These are phyloP conservation scores for Tulasnella sp. DNA, from an alignment of 768 basidiomycete genomes.

Conservation along the genomic window DNA sequence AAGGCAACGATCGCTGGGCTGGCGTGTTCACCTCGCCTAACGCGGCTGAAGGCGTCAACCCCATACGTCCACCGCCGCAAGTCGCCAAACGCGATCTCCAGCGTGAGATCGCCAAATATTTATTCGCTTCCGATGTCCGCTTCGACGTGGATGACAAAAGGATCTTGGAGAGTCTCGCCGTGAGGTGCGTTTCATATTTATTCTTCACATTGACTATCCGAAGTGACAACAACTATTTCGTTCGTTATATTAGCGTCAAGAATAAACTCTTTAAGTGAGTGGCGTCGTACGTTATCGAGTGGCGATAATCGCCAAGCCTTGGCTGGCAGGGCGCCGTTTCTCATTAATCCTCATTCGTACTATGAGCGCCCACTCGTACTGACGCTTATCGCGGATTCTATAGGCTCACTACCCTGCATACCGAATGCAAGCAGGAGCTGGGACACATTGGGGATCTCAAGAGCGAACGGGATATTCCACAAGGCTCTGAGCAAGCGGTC, in stretches of 20 bases:
- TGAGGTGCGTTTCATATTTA: neutral
- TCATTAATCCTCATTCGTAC: neutral
- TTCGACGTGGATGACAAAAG: constrained; percentile 18
- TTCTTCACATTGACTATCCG: neutral
- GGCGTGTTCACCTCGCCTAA: constrained; percentile 18
- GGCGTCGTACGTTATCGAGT: neutral
- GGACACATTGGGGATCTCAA: constrained; percentile 13
- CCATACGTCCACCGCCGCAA: constrained; percentile 12
- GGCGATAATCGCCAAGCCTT: too few relatives aligned
- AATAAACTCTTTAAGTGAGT: constrained; percentile 21
- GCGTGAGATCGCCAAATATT: constrained; percentile 19
- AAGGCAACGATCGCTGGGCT: constrained; percentile 19
- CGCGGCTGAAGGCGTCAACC: constrained; percentile 10
- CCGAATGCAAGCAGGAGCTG: constrained; percentile 20
- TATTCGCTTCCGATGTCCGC: constrained; percentile 18
- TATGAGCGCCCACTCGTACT: neutral
- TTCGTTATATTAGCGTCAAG: constrained; percentile 16
- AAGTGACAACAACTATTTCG: neutral
- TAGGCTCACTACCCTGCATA: constrained; percentile 17
- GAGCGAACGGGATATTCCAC: constrained; percentile 17
- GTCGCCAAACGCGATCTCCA: constrained; percentile 21
- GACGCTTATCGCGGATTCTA: neutral
- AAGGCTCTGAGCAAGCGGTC: constrained; percentile 14
- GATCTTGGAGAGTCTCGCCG: constrained; percentile 18
- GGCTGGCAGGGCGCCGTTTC: too few relatives aligned